These are phyloP conservation scores for Penicillium nucicola DNA, from an alignment of 495 filamentous ascomycete genomes.

Conservation along the genomic window DNA sequence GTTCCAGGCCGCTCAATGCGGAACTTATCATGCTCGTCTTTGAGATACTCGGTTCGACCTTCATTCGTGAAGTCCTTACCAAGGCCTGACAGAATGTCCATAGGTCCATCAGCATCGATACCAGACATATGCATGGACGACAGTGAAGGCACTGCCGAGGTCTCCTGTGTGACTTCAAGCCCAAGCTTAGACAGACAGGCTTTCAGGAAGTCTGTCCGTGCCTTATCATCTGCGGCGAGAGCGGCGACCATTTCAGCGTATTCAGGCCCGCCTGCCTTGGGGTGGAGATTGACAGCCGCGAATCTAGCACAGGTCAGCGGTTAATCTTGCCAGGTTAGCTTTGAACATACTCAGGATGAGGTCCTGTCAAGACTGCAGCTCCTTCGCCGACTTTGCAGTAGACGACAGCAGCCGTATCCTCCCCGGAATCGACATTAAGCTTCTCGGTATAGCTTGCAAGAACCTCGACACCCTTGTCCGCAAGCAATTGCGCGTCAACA, in stretches of 20 bases:
- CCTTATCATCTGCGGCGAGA: constrained; percentile 66
- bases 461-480: constrained; percentile 67
- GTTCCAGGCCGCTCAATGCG: constrained; percentile 61
- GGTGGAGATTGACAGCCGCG: constrained; percentile 72
- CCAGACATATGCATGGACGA: constrained; percentile 84
- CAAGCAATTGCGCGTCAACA: constrained; percentile 66
- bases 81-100: constrained; percentile 63
- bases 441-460: constrained; percentile 76
- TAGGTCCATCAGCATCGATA: constrained; percentile 57
- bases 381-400: constrained; percentile 89
- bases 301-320: constrained; percentile 56
- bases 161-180: constrained; percentile 67
- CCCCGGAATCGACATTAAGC: constrained; percentile 73
- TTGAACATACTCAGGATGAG: constrained; percentile 83
- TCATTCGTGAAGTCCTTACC: constrained; percentile 64
- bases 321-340: not conserved
- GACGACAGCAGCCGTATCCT: constrained; percentile 71
- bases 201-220: constrained; percentile 73
- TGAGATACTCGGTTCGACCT: constrained; percentile 69
- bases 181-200: constrained; percentile 82
- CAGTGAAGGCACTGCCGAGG: constrained; percentile 70
- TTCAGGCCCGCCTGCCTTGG: constrained; percentile 55
- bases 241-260: constrained; percentile 67
- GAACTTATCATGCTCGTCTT: constrained; percentile 84
- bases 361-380: constrained; percentile 73